Base-by-base conservation (phyloP, 1,284 basidiomycete species). In the Austroboletus rostrupii region DNA sequence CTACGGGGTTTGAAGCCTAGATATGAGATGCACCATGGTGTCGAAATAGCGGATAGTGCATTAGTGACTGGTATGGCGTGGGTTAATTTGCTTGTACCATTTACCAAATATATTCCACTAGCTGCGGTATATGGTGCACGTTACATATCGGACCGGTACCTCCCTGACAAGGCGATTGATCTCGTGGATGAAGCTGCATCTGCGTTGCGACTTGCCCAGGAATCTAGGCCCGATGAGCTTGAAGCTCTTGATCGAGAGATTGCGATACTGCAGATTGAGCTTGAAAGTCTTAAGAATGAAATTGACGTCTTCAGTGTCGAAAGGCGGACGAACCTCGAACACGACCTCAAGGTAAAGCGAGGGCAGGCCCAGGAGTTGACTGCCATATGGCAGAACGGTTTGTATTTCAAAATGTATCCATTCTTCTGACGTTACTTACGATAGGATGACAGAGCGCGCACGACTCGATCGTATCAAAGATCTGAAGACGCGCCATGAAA, bases 151-250 rank as follows among this genome's bases (percentile, higher is more conserved):
- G 90, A 93, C 64, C 80, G 92, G 1, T 92, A 81, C 67, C 75
- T 95, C 2, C 93, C 93, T 0, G 93, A 96, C 73, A 94, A 93
- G 66, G 89, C 90, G 6, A 92, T 93, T 49, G 90, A 92, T 67
- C 77, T 96, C 3, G 81, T 97, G 3, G 94, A 97, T 66, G 93
- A 96, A 68, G 92, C 92, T 2, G 89, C 90, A 7, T 90, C 89
- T 7, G 75, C 91, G 0, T 74, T 97, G n/a, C 83, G 93, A 2
- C 80, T 97, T 5, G 87, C 92, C 2, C 93, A 95, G 61, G 95
- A 97, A 65, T 87, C 82, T 38, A 92, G 94, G 63, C 95, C 94
- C 0, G 88, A 92, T 54, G 83, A 85, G 53, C 76, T 97, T 3
- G 93, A 97, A 62, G 75, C 77, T 1, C 77, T 97, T 7, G 89